Evolutionary conservation across 2,329 filamentous ascomycete genomes (phyloP), one percentile per base, ranked within the genome.

Genomic region (Trichoderma gracile): DNA sequence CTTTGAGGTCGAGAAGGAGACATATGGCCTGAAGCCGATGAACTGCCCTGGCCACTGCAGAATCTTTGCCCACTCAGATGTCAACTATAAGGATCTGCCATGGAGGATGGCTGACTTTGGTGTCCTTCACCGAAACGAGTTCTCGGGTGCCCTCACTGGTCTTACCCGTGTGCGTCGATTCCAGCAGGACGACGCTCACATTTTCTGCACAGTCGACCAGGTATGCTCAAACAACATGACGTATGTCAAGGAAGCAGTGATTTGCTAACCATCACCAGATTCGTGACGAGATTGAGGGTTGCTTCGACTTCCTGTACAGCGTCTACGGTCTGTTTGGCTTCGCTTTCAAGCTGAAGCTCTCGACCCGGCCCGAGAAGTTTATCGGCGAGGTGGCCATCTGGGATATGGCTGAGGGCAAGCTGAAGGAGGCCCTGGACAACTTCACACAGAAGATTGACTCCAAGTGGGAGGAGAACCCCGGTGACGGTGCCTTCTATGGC

Each of bases 401-500:
- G 94, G 83, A 98, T 75, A 86, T 87, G 67, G 95, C 95, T 42
- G 95, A 99, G 78, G 83, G 81, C 17, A 92, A 90, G 75, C 83
- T 99, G 57, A 89, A 88, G 73, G 83, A 88, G 66, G 92, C 93
- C 19, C 83, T 99, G 55, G 85, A 95, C 69, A 84, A 88, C 67
- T 98, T 97, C 77, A 84, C 86, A 64, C 79, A 78, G 21, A 76
- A 77, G 64, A 77, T 77, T 42, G 85, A 89, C 66, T 84, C 87
- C 40, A 82, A 87, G 68, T 99, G 95, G 95, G 90, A 92, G 76
- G 82, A 97, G 58, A 97, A 98, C 78, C 90, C 92, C 66, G 95
- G 94, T 64, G 95, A 99, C 72, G 95, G 95, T 74, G 95, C 95
- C 60, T 99, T 98, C 80, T 99, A 99, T 77, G 95, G 95, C 1